Base-by-base conservation (phyloP, 2,329 filamentous ascomycete species). In the Podosphaera fusca region DNA sequence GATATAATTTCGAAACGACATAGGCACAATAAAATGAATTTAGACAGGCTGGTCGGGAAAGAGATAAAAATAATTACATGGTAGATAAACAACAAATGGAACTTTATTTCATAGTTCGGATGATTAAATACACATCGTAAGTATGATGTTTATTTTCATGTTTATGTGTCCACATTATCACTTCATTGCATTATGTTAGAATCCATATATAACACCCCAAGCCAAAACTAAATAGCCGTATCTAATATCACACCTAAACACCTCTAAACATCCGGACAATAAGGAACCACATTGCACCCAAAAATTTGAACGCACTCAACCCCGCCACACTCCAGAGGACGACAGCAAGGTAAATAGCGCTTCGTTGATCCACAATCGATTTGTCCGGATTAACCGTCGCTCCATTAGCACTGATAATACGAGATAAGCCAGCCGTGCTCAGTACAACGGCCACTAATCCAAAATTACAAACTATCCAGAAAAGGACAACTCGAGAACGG, bases 391-490 rank as follows among this genome's bases (percentile, higher is more conserved):
- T 40, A 33, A n/a, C 55, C 3, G 55, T 58, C 7, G 54, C 71
- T 64, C 95, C 95, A 68, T 90, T 86, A n/a, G 9, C n/a, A 2
- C 30, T 42, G 14, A 2, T 42, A 55, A 89, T 76, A 59, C 77
- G 76, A 63, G 94, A 82, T 60, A 95, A 70, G 1, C 92, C 90
- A 31, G 85, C 90, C 0, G 86, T 82, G 66, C 85, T 89, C 62
- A 98, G 74, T 6, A 98, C 90, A 1, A 94, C 76, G 0, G 90
- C 90, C 0, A 80, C 81, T 4, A 98, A 79, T 0, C 80, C 88
- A 68, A 98, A 85, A 70, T 98, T 98, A 67, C 82, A 88, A 65
- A 96, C 87, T 77, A 98, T 95, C 92, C 92, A 98, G 62, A 85
- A 81, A 55, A 96, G 74, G 35, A 98, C 92, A 63, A 95, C 89